These are phyloP conservation scores for Ceratocystis albifundus DNA, from an alignment of 2,329 filamentous ascomycete genomes.

Conservation along the genomic window DNA sequence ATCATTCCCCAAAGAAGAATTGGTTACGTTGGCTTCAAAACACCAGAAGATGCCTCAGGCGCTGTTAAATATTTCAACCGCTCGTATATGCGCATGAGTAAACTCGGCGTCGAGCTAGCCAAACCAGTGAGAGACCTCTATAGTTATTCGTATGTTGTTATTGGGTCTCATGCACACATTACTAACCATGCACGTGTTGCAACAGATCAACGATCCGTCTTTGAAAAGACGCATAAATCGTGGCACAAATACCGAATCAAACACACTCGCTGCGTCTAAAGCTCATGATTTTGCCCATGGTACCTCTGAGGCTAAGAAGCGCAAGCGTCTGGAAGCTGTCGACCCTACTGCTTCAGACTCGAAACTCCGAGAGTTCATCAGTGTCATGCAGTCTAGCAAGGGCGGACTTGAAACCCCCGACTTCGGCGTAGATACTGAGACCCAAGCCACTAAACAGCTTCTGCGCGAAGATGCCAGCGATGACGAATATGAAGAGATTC, in stretches of 20 bases:
- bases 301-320: slow-evolving; percentile 46
- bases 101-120: slow-evolving; percentile 79
- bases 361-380: slow-evolving; percentile 76
- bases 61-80: slow-evolving; percentile 94
- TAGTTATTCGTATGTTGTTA: not conserved
- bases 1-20: slow-evolving; percentile 81
- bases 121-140: slow-evolving; percentile 52
- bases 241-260: not conserved
- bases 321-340: slow-evolving; percentile 49
- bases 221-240: slow-evolving; percentile 18
- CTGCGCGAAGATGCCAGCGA: slow-evolving; percentile 52
- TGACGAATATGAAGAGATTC: slow-evolving; percentile 61
- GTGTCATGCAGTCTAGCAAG: slow-evolving; percentile 55
- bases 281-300: slow-evolving; percentile 25
- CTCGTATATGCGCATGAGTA: slow-evolving; percentile 91
- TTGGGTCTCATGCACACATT: not conserved
- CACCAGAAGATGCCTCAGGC: slow-evolving; percentile 61
- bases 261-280: not conserved
- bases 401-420: slow-evolving; percentile 19
- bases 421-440: slow-evolving; percentile 13
- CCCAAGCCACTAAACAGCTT: slow-evolving; percentile 27
- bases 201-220: slow-evolving; percentile 24
- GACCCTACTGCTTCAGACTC: slow-evolving; percentile 47
- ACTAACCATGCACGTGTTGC: not conserved
- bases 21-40: slow-evolving; percentile 90